These are phyloP conservation scores for Lizonia empirigonia DNA, from an alignment of 2,329 filamentous ascomycete species.

Conservation along the genomic window DNA sequence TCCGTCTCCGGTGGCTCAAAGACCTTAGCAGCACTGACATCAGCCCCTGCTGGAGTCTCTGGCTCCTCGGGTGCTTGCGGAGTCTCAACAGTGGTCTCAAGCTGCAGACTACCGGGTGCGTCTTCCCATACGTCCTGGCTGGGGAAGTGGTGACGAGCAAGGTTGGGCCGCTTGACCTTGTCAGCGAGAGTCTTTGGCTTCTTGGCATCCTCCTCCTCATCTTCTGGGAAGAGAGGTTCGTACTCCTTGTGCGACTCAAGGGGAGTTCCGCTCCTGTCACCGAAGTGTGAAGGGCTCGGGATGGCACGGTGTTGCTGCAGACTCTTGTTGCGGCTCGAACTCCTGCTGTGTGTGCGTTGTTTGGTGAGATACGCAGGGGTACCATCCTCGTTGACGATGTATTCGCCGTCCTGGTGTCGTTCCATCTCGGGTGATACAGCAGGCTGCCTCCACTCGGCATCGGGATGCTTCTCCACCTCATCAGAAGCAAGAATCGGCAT, in stretches of 20 bases:
- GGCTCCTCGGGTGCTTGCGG: slow-evolving; percentile 67
- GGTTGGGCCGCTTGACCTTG: slow-evolving; percentile 60
- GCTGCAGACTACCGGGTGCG: slow-evolving; percentile 81
- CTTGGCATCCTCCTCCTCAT: slow-evolving; percentile 67
- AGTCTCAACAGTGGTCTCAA: slow-evolving; percentile 79
- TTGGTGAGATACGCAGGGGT: slow-evolving; percentile 54
- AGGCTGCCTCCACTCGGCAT: slow-evolving; percentile 72
- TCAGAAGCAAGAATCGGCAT: slow-evolving; percentile 88
- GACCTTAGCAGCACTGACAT: slow-evolving; percentile 40
- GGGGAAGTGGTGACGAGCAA: slow-evolving; percentile 72
- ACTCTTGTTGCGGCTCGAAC: slow-evolving; percentile 60
- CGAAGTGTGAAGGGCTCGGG: slow-evolving; percentile 48
- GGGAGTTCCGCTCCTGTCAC: slow-evolving; percentile 65
- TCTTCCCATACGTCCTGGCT: slow-evolving; percentile 99
- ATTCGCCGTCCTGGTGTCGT: slow-evolving; percentile 60
- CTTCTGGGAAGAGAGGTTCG: slow-evolving; percentile 85
- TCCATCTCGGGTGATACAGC: slow-evolving; percentile 75
- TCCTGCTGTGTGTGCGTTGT: slow-evolving; percentile 59
- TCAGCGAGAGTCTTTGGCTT: slow-evolving; percentile 59
- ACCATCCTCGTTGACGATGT: slow-evolving; percentile 55
- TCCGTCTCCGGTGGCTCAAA: slow-evolving; percentile 58
- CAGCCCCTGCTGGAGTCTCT: slow-evolving; percentile 46
- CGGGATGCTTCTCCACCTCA: slow-evolving; percentile 77
- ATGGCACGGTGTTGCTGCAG: slow-evolving; percentile 55
- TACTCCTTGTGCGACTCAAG: slow-evolving; percentile 92